These are phyloP conservation scores for Eutrema heterophyllum DNA, from an alignment of 345 rosid species.

Conservation along the genomic window DNA sequence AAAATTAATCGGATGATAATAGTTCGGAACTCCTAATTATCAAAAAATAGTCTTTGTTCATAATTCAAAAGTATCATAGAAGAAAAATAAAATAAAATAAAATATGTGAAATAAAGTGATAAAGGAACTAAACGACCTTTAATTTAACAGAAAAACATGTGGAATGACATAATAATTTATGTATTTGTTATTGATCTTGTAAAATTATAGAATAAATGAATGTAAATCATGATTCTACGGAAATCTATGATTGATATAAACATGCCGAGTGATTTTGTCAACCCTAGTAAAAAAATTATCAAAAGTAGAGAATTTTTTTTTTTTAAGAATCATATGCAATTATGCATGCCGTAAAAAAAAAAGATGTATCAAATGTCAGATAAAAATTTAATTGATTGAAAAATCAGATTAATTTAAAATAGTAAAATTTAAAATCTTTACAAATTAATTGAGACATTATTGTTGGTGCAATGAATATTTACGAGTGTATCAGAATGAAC, in stretches of 20 bases:
- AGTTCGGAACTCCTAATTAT: too few species aligned
- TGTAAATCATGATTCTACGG: slow-evolving; percentile 6
- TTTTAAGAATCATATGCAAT: background rate
- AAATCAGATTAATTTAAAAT: background rate
- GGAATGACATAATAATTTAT: background rate
- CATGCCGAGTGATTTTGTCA: slow-evolving; percentile 30
- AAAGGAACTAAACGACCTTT: background rate
- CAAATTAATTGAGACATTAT: background rate
- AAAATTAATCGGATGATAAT: too few species aligned
- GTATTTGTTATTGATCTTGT: background rate
- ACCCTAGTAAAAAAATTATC: slow-evolving; percentile 10
- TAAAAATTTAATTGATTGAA: background rate
- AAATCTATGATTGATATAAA: slow-evolving; percentile 21
- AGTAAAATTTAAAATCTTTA: background rate
- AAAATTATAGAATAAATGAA: background rate
- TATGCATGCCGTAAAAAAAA: background rate
- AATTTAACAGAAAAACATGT: background rate
- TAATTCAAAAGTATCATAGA: background rate
- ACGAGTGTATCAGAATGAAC: background rate
- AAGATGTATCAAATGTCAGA: background rate
- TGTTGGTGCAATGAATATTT: background rate
- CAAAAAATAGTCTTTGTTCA: background rate
- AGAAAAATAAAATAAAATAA: background rate
- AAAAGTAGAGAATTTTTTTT: background rate
- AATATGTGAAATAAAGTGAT: background rate